phyloP scores from a whole-genome alignment of 73 alveolate species.

The Paramecium pentaurelia region DNA sequence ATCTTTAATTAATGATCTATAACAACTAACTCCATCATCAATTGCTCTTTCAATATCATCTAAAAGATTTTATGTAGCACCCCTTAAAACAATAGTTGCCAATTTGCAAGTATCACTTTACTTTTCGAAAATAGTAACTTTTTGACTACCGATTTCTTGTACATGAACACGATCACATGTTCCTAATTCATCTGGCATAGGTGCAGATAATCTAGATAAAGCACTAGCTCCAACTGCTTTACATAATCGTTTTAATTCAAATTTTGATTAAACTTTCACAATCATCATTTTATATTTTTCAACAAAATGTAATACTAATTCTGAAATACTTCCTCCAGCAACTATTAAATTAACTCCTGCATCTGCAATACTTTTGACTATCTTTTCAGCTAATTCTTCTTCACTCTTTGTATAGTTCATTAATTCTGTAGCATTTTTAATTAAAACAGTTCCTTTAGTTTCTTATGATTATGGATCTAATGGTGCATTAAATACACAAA shows the following conservation, averaged over 20 bases:
- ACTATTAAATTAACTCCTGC: conserved; percentile 93
- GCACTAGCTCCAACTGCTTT: conserved; percentile 93
- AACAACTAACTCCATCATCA: conserved; percentile 95
- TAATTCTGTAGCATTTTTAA: conserved; percentile 95
- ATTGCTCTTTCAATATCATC: conserved; percentile 98
- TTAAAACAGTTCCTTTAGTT: conserved; percentile 96
- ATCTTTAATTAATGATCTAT: conserved; percentile 75
- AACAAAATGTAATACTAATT: conserved; percentile 90
- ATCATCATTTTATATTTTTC: conserved; percentile 96
- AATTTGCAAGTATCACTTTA: conserved; percentile 73
- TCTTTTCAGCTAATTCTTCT: conserved; percentile 90
- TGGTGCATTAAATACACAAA: conserved; percentile 95
- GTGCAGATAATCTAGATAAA: conserved; percentile 93
- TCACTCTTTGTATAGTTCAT: conserved; percentile 96
- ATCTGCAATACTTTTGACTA: conserved; percentile 87
- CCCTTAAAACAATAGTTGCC: conserved; percentile 89
- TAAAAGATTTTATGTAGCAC: conserved; percentile 88
- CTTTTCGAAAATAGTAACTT: conserved; percentile 79
- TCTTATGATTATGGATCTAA: conserved; percentile 94
- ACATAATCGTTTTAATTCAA: conserved; percentile 94
- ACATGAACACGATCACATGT: conserved; percentile 87
- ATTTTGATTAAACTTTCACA: conserved; percentile 90
- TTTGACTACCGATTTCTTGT: conserved; percentile 90
- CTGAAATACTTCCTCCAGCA: conserved; percentile 94
- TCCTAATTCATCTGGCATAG: conserved; percentile 98